phyloP scores from a whole-genome alignment of 768 basidiomycete genomes.

The Agaricus blazei region DNA sequence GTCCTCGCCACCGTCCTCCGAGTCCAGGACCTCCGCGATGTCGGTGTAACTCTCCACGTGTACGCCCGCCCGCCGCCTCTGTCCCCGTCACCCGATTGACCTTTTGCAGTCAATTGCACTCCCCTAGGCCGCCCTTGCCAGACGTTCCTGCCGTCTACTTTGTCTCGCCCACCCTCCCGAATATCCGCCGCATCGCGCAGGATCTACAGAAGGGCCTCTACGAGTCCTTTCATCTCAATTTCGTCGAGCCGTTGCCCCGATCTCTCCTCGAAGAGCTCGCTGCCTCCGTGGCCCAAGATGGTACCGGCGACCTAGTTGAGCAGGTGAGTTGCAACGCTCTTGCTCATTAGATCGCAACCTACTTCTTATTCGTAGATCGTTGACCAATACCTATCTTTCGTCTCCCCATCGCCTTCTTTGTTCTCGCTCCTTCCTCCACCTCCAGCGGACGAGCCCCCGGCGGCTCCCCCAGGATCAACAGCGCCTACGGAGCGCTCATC shows the following conservation, averaged over 20 bases:
- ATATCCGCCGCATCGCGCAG: slow-evolving; percentile 87
- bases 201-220: slow-evolving; percentile 89
- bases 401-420: slow-evolving; percentile 85
- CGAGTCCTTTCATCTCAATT: slow-evolving; percentile 91
- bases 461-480: slow-evolving; percentile 24
- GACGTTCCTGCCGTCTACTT: slow-evolving; percentile 99
- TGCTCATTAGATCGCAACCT: not conserved
- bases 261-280: slow-evolving; percentile 92
- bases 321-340: slow-evolving; percentile 43
- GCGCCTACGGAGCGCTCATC: slow-evolving; percentile 37
- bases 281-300: slow-evolving; percentile 77
- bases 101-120: slow-evolving; percentile 76
- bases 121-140: slow-evolving; percentile 78
- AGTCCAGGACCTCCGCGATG: slow-evolving; percentile 94
- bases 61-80: slow-evolving; percentile 36
- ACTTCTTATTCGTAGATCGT: slow-evolving; percentile 54
- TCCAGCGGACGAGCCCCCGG: slow-evolving; percentile 19
- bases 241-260: slow-evolving; percentile 87
- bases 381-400: slow-evolving; percentile 96
- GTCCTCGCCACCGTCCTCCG: slow-evolving; percentile 91
- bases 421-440: slow-evolving; percentile 82
- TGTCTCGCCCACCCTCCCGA: slow-evolving; percentile 82
- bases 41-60: slow-evolving; percentile 98
- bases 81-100: not conserved
- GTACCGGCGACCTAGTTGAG: slow-evolving; percentile 75